Evolutionary conservation across 2,329 filamentous ascomycete genomes (phyloP), one percentile per base, ranked within the genome.

Genomic region (Fusarium kyushuense): DNA sequence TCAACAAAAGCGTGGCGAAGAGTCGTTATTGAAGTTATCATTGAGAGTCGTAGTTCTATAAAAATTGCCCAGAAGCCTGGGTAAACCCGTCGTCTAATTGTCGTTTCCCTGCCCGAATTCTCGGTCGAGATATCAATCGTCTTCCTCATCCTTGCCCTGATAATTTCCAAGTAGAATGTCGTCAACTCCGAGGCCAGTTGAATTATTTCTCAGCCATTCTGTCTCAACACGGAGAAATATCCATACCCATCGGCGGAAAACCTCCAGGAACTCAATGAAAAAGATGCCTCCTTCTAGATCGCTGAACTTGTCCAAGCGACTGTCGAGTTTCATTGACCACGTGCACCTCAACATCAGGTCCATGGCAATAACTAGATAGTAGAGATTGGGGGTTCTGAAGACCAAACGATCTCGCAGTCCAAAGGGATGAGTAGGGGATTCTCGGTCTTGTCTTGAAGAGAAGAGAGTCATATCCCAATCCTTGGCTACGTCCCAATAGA

Each of bases 401-500:
- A 90, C 87, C 21, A 94, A 86, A 57, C 90, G 85, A 51, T 89
- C 85, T 29, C 96, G 89, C 43, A 99, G 83, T 2, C 92, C 96
- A 76, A 88, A 96, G 0, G 93, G 88, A 72, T 94, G 87, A 27
- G 91, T 87, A 3, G 85, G 85, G 13, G 86, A 84, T 68, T 84
- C 84, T 66, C 90, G 87, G 65, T 87, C 84, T 36, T 79, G 80
- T 16, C 81, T 77, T 3, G 84, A 77, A 4, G 90, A 87, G 75
- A 98, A 92, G 16, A 98, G 84, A 0, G 91, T 92, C 65, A 99
- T 84, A 76, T 98, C 96, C 96, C 96, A 99, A 83, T 99, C 96
- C 81, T 94, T 96, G 56, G 93, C 86, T 30, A 98, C 89, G 75
- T 99, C 96, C 96, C 96, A 99, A 84, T 96, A 99, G 82, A 98